Evolutionary conservation across 2,329 filamentous ascomycete species (phyloP).

Genomic region (Aspergillus japonicus): DNA sequence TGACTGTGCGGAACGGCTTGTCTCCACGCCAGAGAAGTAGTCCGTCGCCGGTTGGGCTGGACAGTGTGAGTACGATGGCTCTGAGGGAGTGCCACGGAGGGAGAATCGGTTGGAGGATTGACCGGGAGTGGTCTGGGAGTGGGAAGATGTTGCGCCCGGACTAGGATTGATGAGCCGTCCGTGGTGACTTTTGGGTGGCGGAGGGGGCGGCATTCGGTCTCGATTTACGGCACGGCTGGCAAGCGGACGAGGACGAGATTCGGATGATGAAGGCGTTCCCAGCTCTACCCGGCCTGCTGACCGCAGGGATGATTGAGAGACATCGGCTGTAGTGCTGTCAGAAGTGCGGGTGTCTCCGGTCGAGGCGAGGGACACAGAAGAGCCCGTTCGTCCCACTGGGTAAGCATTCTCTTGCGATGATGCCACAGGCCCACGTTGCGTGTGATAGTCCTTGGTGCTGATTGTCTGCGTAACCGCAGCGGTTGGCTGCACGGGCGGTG

Average conservation of each 20-base stretch:
- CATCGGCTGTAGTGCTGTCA: conserved; percentile 47
- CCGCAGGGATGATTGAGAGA: conserved; percentile 49
- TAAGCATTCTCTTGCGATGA: conserved; percentile 1
- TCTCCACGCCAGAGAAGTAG: conserved; percentile 30
- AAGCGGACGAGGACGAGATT: conserved; percentile 45
- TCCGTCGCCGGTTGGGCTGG: conserved; percentile 56
- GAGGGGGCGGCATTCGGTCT: conserved; percentile 66
- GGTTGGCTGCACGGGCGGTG: conserved; percentile 5
- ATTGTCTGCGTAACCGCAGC: not conserved
- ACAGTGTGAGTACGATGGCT: conserved; percentile 20
- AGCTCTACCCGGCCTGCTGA: conserved; percentile 58
- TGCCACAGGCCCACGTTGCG: not conserved
- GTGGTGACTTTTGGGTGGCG: conserved; percentile 73
- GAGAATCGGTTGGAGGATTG: conserved; percentile 28
- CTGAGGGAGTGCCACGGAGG: conserved; percentile 25
- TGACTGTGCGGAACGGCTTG: conserved; percentile 15
- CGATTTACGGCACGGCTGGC: conserved; percentile 34
- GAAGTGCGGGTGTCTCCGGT: conserved; percentile 21
- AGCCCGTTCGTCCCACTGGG: conserved; percentile 5
- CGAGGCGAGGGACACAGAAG: conserved; percentile 11
- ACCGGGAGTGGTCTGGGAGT: conserved; percentile 23
- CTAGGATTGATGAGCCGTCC: conserved; percentile 66
- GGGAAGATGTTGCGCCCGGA: conserved; percentile 27
- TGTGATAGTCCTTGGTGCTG: not conserved
- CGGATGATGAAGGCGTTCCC: conserved; percentile 56